Base-by-base conservation (phyloP, 225 moss, liverwort and hornwort genomes). In the Anthoceros angustus region DNA sequence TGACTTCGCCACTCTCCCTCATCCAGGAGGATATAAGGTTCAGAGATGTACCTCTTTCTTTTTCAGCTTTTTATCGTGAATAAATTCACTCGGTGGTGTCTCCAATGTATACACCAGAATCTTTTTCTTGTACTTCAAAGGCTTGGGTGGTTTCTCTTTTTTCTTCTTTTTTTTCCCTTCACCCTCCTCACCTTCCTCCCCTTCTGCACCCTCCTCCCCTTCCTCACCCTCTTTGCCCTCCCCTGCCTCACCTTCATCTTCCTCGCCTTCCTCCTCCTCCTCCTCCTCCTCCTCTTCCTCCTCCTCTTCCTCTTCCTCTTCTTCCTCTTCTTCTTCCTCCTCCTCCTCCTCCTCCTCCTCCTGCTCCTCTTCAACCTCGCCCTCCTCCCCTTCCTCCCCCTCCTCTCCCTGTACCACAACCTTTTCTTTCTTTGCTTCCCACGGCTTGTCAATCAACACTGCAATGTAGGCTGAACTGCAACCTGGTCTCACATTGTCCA, bases 341-440 rank as follows among this genome's bases (percentile, higher is more conserved):
- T 50, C 49, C 10, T 50, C 49, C 8, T 50, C 49, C 49, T 50
- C 49, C 49, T 50, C 49, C 49, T 50, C 49, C 49, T 50, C 49
- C 10, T 50, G 16, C 49, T 50, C 49, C 10, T 50, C 49, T 16
- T 50, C 49, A 14, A 14, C 49, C 20, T 50, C 49, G 15, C 20
- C 49, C 49, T 50, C 49, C 10, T 50, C n/a, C n/a, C n/a, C 49
- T 50, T 50, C 49, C 49, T 50, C 49, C 10, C 3, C 49, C 14
- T 50, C 49, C 49, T 50, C 49, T 7, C 49, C 49, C 20, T 8
- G 16, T 14, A 14, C 49, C 49, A 5, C 49, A 50, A 50, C 49
- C 49, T 50, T 50, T 16, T 50, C 49, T 20, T 50, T 50, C 49
- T 50, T 50, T 5, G 49, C 49, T 50, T 5, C 49, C 49, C 49